phyloP scores from a whole-genome alignment of 2,329 filamentous ascomycete species.

The Lecanoromycetidae sp. region DNA sequence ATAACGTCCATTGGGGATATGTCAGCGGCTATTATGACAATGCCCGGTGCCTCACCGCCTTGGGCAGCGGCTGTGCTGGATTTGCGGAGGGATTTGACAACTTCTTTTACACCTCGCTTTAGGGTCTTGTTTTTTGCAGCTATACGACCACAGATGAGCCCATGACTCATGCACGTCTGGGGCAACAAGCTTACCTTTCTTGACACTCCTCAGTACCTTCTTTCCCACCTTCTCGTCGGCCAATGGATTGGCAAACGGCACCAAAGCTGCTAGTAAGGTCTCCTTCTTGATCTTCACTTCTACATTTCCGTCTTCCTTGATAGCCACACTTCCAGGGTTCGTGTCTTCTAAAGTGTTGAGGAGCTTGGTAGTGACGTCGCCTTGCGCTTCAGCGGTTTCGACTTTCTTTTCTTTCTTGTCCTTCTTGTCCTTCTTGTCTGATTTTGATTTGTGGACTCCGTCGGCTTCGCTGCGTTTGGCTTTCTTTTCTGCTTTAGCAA shows the following conservation, averaged over 20 bases:
- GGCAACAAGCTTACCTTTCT: slow-evolving; percentile 26
- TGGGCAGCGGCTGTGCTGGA: slow-evolving; percentile 51
- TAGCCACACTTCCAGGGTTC: slow-evolving; percentile 13
- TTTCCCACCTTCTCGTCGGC: slow-evolving; percentile 40
- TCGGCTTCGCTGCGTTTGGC: slow-evolving; percentile 32
- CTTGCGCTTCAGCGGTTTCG: slow-evolving; percentile 7
- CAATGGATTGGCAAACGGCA: slow-evolving; percentile 39
- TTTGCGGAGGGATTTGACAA: slow-evolving; percentile 96
- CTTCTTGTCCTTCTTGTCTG: slow-evolving; percentile 30
- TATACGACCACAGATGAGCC: slow-evolving; percentile 29
- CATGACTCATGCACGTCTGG: slow-evolving; percentile 8
- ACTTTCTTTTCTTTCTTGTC: slow-evolving; percentile 29
- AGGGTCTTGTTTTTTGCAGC: slow-evolving; percentile 91
- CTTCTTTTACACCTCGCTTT: slow-evolving; percentile 97
- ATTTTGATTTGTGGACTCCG: slow-evolving; percentile 30
- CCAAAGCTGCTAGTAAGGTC: slow-evolving; percentile 35
- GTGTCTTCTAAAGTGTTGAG: slow-evolving; percentile 15
- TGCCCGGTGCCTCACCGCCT: slow-evolving; percentile 42
- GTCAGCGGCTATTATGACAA: slow-evolving; percentile 90
- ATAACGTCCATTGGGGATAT: slow-evolving; percentile 99
- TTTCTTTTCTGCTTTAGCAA: slow-evolving; percentile 26
- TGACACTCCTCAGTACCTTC: slow-evolving; percentile 41
- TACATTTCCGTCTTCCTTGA: slow-evolving; percentile 14
- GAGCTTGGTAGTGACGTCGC: slow-evolving; percentile 13
- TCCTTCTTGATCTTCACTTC: slow-evolving; percentile 27